These are phyloP conservation scores for Groenewaldozyma sp. DNA, from an alignment of 1,139 yeast species.

Conservation along the genomic window DNA sequence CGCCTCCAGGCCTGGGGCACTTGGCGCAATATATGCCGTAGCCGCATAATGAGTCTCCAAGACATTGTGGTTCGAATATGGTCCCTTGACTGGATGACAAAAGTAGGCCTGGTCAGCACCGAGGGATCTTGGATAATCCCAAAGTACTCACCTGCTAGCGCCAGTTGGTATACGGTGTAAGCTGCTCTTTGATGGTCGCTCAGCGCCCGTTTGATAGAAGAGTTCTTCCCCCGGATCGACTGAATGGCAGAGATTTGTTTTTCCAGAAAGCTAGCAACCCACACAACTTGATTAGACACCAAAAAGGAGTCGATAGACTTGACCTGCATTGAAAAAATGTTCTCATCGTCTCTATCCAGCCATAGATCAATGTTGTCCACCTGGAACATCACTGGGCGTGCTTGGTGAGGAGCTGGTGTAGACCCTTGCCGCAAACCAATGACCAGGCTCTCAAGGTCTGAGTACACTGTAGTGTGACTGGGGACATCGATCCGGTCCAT, in stretches of 20 bases:
- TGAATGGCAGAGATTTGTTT: conserved; percentile 13
- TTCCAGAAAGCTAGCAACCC: conserved; percentile 21
- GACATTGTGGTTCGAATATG: conserved; percentile 77
- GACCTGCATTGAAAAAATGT: conserved; percentile 22
- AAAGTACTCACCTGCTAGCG: conserved; percentile 52
- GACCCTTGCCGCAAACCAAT: conserved; percentile 18
- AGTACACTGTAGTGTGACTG: conserved; percentile 15
- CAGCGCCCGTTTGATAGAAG: background rate
- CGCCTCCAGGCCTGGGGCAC: conserved; percentile 49
- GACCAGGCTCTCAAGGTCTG: conserved; percentile 16
- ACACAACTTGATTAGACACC: conserved; percentile 18
- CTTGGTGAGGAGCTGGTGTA: conserved; percentile 10
- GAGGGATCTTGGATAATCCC: conserved; percentile 75
- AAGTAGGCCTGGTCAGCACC: conserved; percentile 82
- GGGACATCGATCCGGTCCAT: conserved; percentile 16
- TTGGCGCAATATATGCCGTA: conserved; percentile 59
- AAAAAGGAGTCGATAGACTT: conserved; percentile 22
- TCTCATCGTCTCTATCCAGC: conserved; percentile 21
- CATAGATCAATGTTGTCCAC: conserved; percentile 24
- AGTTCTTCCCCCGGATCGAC: background rate
- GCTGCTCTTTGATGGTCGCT: conserved; percentile 15
- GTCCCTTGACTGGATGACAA: conserved; percentile 58
- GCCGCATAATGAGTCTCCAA: conserved; percentile 76
- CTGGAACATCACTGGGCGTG: conserved; percentile 21
- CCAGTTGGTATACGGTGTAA: conserved; percentile 43